Percentiles rank a stretch among this genome's conserved stretches.
These are phyloP conservation scores for Termitomyces titanicus DNA, from an alignment of 768 basidiomycete species.

Conservation along the genomic window DNA sequence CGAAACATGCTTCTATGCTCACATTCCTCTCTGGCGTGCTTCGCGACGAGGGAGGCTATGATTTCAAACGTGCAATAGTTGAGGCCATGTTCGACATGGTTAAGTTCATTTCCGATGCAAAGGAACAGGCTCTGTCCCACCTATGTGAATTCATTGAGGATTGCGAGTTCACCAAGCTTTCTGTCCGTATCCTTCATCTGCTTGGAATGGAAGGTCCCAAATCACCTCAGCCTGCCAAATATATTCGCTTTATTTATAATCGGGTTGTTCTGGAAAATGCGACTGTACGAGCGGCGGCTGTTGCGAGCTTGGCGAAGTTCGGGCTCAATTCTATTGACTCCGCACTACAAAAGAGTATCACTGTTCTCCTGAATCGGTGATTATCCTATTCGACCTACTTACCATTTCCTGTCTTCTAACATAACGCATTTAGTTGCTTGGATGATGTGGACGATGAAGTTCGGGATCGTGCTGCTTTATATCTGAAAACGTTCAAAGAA, in stretches of 20 bases:
- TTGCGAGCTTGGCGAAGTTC: slow-evolving; percentile 93
- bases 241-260: slow-evolving; percentile 99
- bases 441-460: slow-evolving; percentile 99
- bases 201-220: slow-evolving; percentile 96
- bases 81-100: slow-evolving; percentile 99
- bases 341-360: slow-evolving; percentile 79
- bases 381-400: slow-evolving; percentile 15
- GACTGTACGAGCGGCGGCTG: slow-evolving; percentile 95
- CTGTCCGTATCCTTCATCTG: slow-evolving; percentile 92
- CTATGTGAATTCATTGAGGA: slow-evolving; percentile 99
- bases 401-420: slow-evolving; percentile 2
- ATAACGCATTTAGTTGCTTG: slow-evolving; percentile 60
- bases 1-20: slow-evolving; percentile 96
- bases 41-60: slow-evolving; percentile 97
- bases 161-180: slow-evolving; percentile 99
- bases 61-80: slow-evolving; percentile 98
- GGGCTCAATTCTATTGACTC: slow-evolving; percentile 84
- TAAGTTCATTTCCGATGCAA: slow-evolving; percentile 92
- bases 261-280: slow-evolving; percentile 98
- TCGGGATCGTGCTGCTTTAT: slow-evolving; percentile 94
- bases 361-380: slow-evolving; percentile 81
- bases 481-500: slow-evolving; percentile 80
- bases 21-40: slow-evolving; percentile 95
- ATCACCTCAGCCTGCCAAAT: slow-evolving; percentile 95
- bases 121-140: slow-evolving; percentile 96